Evolutionary conservation across 1,284 basidiomycete species (phyloP), one percentile per base, ranked within the genome.

Genomic region (Apiotrichum sp.): DNA sequence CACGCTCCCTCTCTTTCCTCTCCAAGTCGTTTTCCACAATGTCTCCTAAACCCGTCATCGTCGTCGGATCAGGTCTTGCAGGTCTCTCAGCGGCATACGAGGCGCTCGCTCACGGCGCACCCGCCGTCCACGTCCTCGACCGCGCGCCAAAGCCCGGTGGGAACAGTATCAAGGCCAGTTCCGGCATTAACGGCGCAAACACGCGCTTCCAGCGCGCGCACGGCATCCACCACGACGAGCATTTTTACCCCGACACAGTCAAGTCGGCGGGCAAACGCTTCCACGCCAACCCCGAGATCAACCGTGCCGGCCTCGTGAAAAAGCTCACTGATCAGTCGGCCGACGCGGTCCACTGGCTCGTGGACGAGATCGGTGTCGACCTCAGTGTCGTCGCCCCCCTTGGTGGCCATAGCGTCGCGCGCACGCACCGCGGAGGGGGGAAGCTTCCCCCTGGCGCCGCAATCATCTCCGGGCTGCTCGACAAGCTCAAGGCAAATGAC

Each of bases 111-210:
- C n/a, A 39, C 40, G 48, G 45, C 40, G 52, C 50, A 32, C 45
- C 39, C 16, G 36, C 36, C 36, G 58, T 59, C 31, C 58, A 56
- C 49, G 35, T 49, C 16, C 48, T 59, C 44, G 58, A 59, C 33
- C 58, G 58, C 33, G 49, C 48, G 1, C 39, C 52, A 8, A 50
- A 51, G 40, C 52, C 55, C 0, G 58, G 58, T 33, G 58, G 58
- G 2, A 59, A 59, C 58, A 47, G 43, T 16, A 56, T 59, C 58
- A 59, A 59, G 42, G 58, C 58, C 13, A 22, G 14, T 5, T 51
- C 48, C 10, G 58, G 58, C 31, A 59, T 59, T 45, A 59, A 59
- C 32, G 58, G 58, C 40, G 55, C 50, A 1, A 48, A 48, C 10
- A 59, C 58, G n/a, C 52, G 35, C 1, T 50, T 31, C 35, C 58